phyloP scores from a whole-genome alignment of 73 alveolate species.

The Tetrahymena elliotti region DNA sequence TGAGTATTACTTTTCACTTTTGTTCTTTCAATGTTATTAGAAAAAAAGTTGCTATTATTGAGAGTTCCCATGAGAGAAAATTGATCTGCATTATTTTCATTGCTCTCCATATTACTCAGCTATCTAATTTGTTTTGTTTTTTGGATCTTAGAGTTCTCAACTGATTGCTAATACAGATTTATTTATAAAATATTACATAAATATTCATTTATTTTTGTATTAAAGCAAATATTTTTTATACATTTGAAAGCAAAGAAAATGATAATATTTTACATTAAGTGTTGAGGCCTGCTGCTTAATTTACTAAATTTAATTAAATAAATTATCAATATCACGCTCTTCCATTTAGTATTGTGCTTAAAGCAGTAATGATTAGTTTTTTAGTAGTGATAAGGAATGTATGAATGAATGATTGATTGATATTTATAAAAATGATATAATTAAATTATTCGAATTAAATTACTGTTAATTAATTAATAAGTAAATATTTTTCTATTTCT shows the following conservation, averaged over 20 bases:
- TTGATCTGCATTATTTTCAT: not conserved
- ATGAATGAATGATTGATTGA: not conserved
- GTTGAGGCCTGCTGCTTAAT: not conserved
- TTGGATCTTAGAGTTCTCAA: not conserved
- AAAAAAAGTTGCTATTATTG: not conserved
- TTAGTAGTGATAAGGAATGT: not conserved
- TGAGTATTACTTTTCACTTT: not conserved
- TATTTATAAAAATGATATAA: not conserved
- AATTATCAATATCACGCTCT: not conserved
- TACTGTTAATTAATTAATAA: not conserved
- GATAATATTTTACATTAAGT: not conserved
- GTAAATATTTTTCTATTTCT: not conserved
- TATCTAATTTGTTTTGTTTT: not conserved
- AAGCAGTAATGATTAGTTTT: not conserved
- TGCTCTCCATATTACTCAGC: not conserved
- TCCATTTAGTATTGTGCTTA: not conserved
- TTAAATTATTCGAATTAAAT: not conserved
- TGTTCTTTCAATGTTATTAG: not conserved
- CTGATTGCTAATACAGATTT: not conserved
- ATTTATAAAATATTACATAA: no score
- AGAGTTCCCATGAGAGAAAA: not conserved
- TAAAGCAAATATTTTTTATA: no score
- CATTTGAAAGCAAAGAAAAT: not conserved
- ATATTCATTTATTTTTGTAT: no score
- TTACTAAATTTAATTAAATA: not conserved